phyloP scores from a whole-genome alignment of 176 grass and related monocot genomes.

The Leersia perrieri region DNA sequence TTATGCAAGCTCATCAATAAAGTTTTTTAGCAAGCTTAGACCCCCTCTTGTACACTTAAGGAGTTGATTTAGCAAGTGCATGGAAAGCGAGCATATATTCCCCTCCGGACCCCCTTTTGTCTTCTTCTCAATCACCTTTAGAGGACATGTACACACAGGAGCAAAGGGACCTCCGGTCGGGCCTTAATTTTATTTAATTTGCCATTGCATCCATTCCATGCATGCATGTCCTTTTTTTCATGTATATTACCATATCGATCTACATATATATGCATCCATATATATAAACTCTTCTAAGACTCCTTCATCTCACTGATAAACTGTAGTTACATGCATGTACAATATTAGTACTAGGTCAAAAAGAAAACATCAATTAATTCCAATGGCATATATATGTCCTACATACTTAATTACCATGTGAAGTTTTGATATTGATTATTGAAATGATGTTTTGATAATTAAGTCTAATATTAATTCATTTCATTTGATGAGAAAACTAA shows the following conservation, averaged over 20 bases:
- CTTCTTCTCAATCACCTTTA: slow-evolving; percentile 50
- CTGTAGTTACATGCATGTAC: too few relatives aligned
- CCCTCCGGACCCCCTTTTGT: slow-evolving; percentile 28
- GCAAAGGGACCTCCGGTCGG: slow-evolving; percentile 8
- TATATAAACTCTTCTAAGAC: too few relatives aligned
- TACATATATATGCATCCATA: too few relatives aligned
- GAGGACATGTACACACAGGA: slow-evolving; percentile 45
- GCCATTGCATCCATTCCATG: background rate
- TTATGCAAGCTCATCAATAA: too few relatives aligned
- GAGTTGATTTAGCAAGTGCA: slow-evolving; percentile 8
- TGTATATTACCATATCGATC: background rate
- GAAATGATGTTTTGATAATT: background rate
- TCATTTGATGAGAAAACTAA: background rate
- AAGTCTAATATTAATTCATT: background rate
- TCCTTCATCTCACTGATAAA: too few relatives aligned
- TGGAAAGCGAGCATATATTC: slow-evolving; percentile 51
- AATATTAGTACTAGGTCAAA: background rate
- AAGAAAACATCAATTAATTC: background rate
- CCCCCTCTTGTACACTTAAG: too few relatives aligned
- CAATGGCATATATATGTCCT: background rate
- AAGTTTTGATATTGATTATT: background rate
- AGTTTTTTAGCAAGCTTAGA: too few relatives aligned
- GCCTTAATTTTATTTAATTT: background rate
- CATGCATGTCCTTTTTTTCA: background rate
- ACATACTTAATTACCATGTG: background rate